These are phyloP conservation scores for Podaxis carcinomalis DNA, from an alignment of 768 basidiomycete genomes.

Conservation along the genomic window DNA sequence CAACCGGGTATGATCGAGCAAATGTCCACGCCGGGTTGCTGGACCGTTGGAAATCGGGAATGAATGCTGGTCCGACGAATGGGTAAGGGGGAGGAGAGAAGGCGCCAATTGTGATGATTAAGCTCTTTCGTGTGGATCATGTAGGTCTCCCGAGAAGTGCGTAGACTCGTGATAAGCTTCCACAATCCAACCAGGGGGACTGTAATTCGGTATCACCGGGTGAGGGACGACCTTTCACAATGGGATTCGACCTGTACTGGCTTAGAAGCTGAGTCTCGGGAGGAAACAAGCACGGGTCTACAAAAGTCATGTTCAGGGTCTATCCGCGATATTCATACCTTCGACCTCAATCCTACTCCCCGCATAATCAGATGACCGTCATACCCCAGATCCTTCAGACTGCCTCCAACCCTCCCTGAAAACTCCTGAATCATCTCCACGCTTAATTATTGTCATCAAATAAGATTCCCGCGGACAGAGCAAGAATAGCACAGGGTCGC, in stretches of 20 bases:
- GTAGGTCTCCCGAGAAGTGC: not conserved
- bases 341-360: not conserved
- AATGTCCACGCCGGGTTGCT: not conserved
- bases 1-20: not conserved
- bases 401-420: not conserved
- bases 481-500: not conserved
- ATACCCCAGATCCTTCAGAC: not conserved
- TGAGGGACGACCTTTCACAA: not conserved
- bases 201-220: not conserved
- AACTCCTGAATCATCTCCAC: not conserved
- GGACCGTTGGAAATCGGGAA: not conserved
- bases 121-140: not conserved
- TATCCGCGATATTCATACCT: not conserved
- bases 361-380: not conserved
- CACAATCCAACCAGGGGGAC: not conserved
- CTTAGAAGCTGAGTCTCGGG: not conserved
- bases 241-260: not conserved
- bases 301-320: not conserved
- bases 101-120: not conserved
- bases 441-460: not conserved
- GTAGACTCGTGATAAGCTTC: not conserved
- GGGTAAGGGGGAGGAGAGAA: not conserved
- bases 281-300: not conserved
- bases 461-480: not conserved
- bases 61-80: not conserved